A percentile compares a stretch with the other conserved stretches of the same genome.
Conservation (phyloP, 2,329 filamentous ascomycete species). For the Pseudogymnoascus sp. region DNA sequence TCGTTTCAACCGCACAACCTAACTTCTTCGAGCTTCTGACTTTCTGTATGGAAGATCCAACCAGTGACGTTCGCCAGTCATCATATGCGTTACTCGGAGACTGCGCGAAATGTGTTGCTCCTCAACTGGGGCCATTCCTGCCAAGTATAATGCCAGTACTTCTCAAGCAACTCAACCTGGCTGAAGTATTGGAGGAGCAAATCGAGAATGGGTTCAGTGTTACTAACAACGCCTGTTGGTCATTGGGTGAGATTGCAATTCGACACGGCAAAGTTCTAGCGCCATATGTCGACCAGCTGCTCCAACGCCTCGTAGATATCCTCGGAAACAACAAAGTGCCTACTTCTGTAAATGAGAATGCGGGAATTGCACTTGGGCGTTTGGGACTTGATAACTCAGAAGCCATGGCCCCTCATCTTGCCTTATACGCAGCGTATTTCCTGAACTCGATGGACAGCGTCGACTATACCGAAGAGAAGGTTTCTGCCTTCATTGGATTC, state of each 20-base stretch:
- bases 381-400: constrained; percentile 73
- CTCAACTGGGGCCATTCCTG: constrained; percentile 66
- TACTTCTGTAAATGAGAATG: constrained; percentile 83
- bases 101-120: constrained; percentile 86
- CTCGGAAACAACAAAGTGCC: constrained; percentile 79
- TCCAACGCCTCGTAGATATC: constrained; percentile 71
- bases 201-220: constrained; percentile 82
- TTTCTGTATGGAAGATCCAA: constrained; percentile 85
- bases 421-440: constrained; percentile 74
- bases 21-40: constrained; percentile 84
- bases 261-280: constrained; percentile 66
- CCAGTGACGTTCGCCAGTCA: constrained; percentile 91
- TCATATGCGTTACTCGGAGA: constrained; percentile 92
- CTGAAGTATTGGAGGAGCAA: constrained; percentile 66
- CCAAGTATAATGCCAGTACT: constrained; percentile 68
- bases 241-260: constrained; percentile 83
- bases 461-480: constrained; percentile 86
- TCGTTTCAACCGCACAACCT: constrained; percentile 68
- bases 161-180: constrained; percentile 80
- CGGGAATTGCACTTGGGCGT: constrained; percentile 82
- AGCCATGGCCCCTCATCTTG: constrained; percentile 67
- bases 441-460: constrained; percentile 74
- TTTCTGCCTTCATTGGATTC: constrained; percentile 86
- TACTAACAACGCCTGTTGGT: constrained; percentile 98
- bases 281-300: constrained; percentile 67